These are phyloP conservation scores for Candida krabiensis DNA, from an alignment of 805 yeast genomes.

Conservation along the genomic window DNA sequence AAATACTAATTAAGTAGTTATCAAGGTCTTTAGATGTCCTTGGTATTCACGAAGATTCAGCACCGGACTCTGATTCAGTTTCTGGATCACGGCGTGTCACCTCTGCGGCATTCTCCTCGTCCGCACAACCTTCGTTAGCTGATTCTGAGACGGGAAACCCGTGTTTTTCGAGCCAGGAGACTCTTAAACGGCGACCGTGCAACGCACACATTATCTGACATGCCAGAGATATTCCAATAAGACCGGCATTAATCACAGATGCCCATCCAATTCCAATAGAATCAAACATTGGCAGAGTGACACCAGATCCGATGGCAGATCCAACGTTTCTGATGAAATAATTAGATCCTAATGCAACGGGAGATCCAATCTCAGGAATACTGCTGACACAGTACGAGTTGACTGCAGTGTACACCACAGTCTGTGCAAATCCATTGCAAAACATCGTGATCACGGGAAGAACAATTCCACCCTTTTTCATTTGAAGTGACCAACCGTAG, in stretches of 20 bases:
- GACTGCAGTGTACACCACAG: conserved; percentile 47
- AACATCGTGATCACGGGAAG: conserved; percentile 50
- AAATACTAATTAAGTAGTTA: too few species aligned
- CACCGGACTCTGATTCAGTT: too few species aligned
- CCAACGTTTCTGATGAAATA: conserved; percentile 48
- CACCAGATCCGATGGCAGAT: conserved; percentile 50
- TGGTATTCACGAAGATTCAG: too few species aligned
- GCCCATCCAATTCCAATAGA: conserved; percentile 57
- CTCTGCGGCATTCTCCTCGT: conserved; percentile 4
- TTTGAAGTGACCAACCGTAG: conserved; percentile 52
- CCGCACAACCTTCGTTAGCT: conserved; percentile 1
- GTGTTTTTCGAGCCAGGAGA: conserved; percentile 10
- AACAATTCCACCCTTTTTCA: conserved; percentile 50
- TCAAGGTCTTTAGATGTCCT: too few species aligned
- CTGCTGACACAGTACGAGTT: conserved; percentile 59
- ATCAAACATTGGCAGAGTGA: conserved; percentile 43
- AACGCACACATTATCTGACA: conserved; percentile 2
- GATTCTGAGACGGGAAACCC: conserved; percentile 5
- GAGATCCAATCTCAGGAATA: conserved; percentile 53
- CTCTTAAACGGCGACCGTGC: conserved; percentile 7
- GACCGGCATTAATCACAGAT: conserved; percentile 42
- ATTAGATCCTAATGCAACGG: conserved; percentile 48
- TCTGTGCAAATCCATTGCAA: conserved; percentile 48
- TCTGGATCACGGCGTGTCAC: too few species aligned
- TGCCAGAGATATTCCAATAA: conserved; percentile 5